Percentiles rank a stretch among this genome's conserved stretches.
phyloP scores from a whole-genome alignment of 129 eudicot species.

The Escallonia herrerae region DNA sequence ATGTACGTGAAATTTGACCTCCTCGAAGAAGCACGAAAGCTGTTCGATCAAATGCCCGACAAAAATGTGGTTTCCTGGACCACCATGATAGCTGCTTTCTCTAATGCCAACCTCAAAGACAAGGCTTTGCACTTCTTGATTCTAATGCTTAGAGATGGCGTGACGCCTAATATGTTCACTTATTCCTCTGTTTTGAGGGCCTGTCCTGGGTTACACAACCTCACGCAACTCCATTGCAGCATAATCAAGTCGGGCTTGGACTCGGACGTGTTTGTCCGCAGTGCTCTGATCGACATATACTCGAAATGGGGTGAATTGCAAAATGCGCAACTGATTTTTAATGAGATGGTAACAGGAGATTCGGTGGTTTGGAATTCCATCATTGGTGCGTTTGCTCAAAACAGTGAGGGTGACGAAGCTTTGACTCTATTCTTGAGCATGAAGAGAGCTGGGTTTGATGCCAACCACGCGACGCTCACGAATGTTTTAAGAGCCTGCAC shows the following conservation, averaged over 20 bases:
- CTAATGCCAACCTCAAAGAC: constrained; percentile 32
- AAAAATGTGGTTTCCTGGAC: constrained; percentile 84
- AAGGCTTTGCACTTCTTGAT: constrained; percentile 44
- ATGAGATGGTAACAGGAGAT: constrained; percentile 60
- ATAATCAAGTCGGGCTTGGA: constrained; percentile 59
- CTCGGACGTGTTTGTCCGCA: constrained; percentile 68
- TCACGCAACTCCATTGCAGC: constrained; percentile 53
- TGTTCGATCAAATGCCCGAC: constrained; percentile 70
- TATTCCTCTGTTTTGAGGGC: constrained; percentile 62
- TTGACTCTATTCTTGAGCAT: constrained; percentile 50
- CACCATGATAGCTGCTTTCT: constrained; percentile 61
- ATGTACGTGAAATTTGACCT: constrained; percentile 60
- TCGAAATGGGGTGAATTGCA: constrained; percentile 67
- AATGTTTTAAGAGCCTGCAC: constrained; percentile 70
- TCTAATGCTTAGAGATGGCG: constrained; percentile 62
- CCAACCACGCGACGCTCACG: constrained; percentile 63
- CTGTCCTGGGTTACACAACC: constrained; percentile 39
- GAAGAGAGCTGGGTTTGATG: constrained; percentile 54
- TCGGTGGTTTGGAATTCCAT: constrained; percentile 74
- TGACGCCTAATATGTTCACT: constrained; percentile 61
- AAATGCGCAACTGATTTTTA: constrained; percentile 33
- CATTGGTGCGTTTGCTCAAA: constrained; percentile 68
- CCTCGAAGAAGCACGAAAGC: constrained; percentile 37
- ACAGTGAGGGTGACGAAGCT: constrained; percentile 68
- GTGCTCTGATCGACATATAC: constrained; percentile 65